These are phyloP conservation scores for Suillus subluteus DNA, from an alignment of 768 basidiomycete species.

Conservation along the genomic window DNA sequence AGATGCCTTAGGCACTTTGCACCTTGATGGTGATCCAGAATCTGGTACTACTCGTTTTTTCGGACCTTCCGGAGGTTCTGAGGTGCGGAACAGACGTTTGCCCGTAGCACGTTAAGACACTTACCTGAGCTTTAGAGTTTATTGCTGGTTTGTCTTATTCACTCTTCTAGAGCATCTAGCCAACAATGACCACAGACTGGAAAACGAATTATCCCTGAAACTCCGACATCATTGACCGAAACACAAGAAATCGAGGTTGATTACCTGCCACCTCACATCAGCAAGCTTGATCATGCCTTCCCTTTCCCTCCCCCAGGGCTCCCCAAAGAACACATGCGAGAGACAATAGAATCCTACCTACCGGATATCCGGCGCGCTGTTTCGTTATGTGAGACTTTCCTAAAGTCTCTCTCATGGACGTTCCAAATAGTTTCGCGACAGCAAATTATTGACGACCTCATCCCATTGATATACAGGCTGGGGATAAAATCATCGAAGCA, in stretches of 20 bases:
- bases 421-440: conserved; percentile 51
- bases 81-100: conserved; percentile 39
- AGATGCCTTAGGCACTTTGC: conserved; percentile 47
- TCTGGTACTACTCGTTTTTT: conserved; percentile 38
- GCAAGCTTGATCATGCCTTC: conserved; percentile 46
- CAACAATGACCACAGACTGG: conserved; percentile 16
- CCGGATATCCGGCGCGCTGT: conserved; percentile 47
- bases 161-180: background rate
- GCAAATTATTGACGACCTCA: conserved; percentile 47
- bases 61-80: conserved; percentile 51
- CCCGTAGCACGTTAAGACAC: background rate
- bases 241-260: conserved; percentile 44
- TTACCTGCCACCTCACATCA: conserved; percentile 49
- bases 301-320: conserved; percentile 47
- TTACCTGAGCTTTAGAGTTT: conserved; percentile 39
- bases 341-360: conserved; percentile 48
- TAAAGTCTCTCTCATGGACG: conserved; percentile 56
- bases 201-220: conserved; percentile 15
- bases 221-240: conserved; percentile 16
- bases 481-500: conserved; percentile 1
- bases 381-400: conserved; percentile 47
- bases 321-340: conserved; percentile 36
- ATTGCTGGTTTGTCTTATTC: conserved; percentile 39
- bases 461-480: conserved; percentile 45
- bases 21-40: conserved; percentile 40